These are phyloP conservation scores for Malus asiatica DNA, from an alignment of 306 rosid genomes.

Conservation along the genomic window DNA sequence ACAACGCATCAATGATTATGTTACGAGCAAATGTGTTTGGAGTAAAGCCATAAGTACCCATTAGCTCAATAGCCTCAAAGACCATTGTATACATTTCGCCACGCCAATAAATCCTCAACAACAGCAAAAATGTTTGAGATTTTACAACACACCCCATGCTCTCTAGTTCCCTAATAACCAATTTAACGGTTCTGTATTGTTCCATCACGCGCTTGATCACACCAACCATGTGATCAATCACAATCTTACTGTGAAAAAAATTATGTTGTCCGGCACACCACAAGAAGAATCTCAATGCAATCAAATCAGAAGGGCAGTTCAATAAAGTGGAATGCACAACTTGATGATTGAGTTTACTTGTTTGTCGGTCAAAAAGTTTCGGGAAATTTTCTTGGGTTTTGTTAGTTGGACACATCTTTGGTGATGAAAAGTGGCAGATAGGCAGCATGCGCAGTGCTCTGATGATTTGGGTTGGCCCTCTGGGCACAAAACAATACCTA, in stretches of 20 bases:
- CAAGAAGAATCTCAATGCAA: slow-evolving; percentile 44
- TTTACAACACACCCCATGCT: slow-evolving; percentile 37
- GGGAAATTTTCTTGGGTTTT: background rate
- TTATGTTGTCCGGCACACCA: slow-evolving; percentile 39
- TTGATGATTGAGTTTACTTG: slow-evolving; percentile 13
- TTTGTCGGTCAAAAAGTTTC: background rate
- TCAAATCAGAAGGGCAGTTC: slow-evolving; percentile 46
- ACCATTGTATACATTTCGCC: slow-evolving; percentile 38
- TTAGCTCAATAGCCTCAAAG: slow-evolving; percentile 34
- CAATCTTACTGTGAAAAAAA: slow-evolving; percentile 21
- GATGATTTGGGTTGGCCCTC: slow-evolving; percentile 11
- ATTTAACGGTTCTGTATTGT: slow-evolving; percentile 28
- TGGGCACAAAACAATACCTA: slow-evolving; percentile 8
- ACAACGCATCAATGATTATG: slow-evolving; percentile 42
- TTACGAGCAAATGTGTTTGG: slow-evolving; percentile 48
- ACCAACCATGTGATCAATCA: slow-evolving; percentile 28
- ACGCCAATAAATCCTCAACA: slow-evolving; percentile 48
- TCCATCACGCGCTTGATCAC: slow-evolving; percentile 30
- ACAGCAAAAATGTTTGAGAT: slow-evolving; percentile 39
- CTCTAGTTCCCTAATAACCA: slow-evolving; percentile 28
- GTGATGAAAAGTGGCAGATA: background rate
- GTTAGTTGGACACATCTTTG: background rate
- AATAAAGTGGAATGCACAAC: slow-evolving; percentile 28
- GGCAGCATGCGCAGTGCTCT: slow-evolving; percentile 2
- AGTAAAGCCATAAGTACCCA: slow-evolving; percentile 30